Evolutionary conservation across 345 rosid genomes (phyloP).

Genomic region (Syzygium aromaticum): DNA sequence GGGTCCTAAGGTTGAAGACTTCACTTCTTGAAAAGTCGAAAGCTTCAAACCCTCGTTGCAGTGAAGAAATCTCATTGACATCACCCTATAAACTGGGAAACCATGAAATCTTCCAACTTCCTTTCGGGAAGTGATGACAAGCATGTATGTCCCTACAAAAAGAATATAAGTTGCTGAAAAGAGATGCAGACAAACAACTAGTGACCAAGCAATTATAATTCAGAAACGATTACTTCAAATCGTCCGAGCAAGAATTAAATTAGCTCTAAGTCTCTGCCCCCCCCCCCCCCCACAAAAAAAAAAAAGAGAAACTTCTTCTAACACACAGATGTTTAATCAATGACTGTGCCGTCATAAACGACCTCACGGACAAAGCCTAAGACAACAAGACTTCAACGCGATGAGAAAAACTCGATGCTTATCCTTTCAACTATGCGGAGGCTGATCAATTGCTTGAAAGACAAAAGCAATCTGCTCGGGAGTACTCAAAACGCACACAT

Average conservation of each 20-base stretch:
- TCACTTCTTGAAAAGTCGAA: slow-evolving; percentile 74
- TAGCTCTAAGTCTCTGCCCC: neutral
- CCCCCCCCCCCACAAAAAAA: neutral
- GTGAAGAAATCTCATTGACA: slow-evolving; percentile 66
- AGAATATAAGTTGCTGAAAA: neutral
- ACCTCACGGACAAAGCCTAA: neutral
- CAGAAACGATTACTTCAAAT: neutral
- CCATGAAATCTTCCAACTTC: slow-evolving; percentile 72
- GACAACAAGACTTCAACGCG: neutral
- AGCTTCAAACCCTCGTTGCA: slow-evolving; percentile 65
- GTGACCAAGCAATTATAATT: neutral
- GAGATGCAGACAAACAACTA: neutral
- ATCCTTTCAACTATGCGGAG: neutral
- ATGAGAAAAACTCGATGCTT: neutral
- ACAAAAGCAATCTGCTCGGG: neutral
- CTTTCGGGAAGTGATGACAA: slow-evolving; percentile 65
- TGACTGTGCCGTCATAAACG: neutral
- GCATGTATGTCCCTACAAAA: slow-evolving; percentile 57
- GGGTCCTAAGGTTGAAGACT: slow-evolving; percentile 3
- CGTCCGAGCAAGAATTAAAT: neutral
- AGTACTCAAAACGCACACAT: neutral
- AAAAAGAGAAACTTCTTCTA: neutral
- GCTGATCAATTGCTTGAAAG: neutral
- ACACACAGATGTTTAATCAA: neutral
- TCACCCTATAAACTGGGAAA: slow-evolving; percentile 54